Evolutionary conservation across 1,139 yeast species (phyloP), one percentile per base, ranked within the genome.

Genomic region (Saccharomyces hybrid): DNA sequence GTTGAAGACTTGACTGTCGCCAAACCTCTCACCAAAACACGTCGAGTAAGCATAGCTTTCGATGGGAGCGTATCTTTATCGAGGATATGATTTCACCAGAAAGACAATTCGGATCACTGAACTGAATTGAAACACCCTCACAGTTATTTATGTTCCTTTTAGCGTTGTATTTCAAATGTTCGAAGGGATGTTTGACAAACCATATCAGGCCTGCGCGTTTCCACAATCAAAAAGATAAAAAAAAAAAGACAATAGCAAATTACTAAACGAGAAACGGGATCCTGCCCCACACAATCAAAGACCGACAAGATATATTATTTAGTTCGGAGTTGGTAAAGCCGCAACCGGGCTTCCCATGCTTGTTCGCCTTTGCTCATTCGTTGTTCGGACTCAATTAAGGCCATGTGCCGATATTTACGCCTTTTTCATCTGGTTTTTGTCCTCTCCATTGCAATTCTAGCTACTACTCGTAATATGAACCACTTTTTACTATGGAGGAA

Each of bases 1-100:
- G 52, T 21, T 7, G 49, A 48, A 16, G 29, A 44, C 8, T 50
- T 52, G 6, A 48, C 52, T 31, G 56, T 48, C 6, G 58, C 55
- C 29, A 57, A 14, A 2, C 46, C 46, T 42, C 61, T 54, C 7
- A 52, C 11, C 31, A 48, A 44, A 21, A 42, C 21, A 29, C 44
- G 44, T 11, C 44, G 44, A 16, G 44, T 38, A 38, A 38, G 44
- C 44, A 38, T 38, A 38, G 2, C 24, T 19, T 19, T 38, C 24
- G 44, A 38, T 4, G 5, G 11, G 11, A 38, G 12, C 14, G 11
- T 38, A 2, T 6, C 8, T 38, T 9, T 38, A 11, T 19, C 12
- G 8, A 21, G 9, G 11, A 38, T 32, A 4, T 8, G 11, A n/a
- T 12, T 38, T 19, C 24, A 16, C 44, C 8, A 8, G 3, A 38